phyloP scores from a whole-genome alignment of 371 early-diverging fungal genomes.

The Rhizomucor pusillus region DNA sequence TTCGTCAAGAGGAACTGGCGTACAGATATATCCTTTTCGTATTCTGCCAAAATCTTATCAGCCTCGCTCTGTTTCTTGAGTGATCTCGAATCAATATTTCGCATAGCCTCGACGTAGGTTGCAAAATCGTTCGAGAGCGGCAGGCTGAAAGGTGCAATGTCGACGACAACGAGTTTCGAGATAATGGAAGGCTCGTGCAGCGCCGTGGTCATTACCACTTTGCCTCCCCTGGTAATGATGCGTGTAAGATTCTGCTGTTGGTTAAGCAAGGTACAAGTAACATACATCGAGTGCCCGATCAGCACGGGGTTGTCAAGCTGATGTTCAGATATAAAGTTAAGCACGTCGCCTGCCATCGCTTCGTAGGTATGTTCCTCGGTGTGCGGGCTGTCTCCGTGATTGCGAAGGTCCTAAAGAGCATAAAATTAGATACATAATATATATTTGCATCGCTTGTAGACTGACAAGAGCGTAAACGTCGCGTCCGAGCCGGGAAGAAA shows the following conservation, averaged over 20 bases:
- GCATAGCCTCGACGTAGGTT: constrained; percentile 65
- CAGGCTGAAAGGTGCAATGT: constrained; percentile 74
- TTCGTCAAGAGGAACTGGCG: constrained; percentile 92
- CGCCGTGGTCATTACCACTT: constrained; percentile 84
- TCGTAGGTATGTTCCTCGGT: constrained; percentile 62
- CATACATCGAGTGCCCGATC: constrained; percentile 89
- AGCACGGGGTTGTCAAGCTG: constrained; percentile 52
- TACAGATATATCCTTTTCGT: constrained; percentile 55
- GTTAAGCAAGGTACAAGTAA: background rate
- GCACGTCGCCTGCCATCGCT: constrained; percentile 80
- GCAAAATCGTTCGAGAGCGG: constrained; percentile 56
- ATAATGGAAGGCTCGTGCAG: constrained; percentile 54
- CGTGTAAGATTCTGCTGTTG: background rate
- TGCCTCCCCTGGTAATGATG: constrained; percentile 76
- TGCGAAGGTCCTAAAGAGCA: constrained; percentile 73
- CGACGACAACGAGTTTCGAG: constrained; percentile 78
- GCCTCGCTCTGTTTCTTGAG: constrained; percentile 68
- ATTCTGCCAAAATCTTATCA: constrained; percentile 63
- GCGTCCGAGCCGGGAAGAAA: constrained; percentile 58
- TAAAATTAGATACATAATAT: constrained; percentile 1
- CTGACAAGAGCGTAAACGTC: constrained; percentile 64
- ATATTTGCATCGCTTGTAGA: background rate
- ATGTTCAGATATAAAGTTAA: constrained; percentile 58
- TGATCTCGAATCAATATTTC: constrained; percentile 56
- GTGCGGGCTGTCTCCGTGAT: constrained; percentile 93